Conservation (phyloP, 2,329 filamentous ascomycete genomes). For the Colletotrichum orchidophilum region DNA sequence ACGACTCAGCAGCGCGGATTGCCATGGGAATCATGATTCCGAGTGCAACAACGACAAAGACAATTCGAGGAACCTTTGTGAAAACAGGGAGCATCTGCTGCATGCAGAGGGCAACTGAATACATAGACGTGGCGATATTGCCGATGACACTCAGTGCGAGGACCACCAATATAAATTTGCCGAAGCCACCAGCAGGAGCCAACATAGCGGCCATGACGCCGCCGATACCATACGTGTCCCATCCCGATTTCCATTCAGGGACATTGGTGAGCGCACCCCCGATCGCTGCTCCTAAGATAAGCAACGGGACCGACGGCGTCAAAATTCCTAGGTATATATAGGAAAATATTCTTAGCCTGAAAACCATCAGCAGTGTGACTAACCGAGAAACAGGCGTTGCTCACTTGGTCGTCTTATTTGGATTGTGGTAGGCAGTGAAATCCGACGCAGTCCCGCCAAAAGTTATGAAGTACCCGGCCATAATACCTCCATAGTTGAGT, state of each 20-base stretch:
- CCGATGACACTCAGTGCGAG: slow-evolving; percentile 50
- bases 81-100: slow-evolving; percentile 50
- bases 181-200: slow-evolving; percentile 42
- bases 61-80: slow-evolving; percentile 49
- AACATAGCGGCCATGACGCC: slow-evolving; percentile 45
- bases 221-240: slow-evolving; percentile 43
- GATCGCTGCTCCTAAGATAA: slow-evolving; percentile 52
- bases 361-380: background rate
- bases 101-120: slow-evolving; percentile 49
- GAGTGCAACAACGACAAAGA: slow-evolving; percentile 51
- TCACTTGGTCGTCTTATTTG: slow-evolving; percentile 50
- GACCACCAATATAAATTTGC: slow-evolving; percentile 49
- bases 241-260: slow-evolving; percentile 42
- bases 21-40: slow-evolving; percentile 52
- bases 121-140: slow-evolving; percentile 49
- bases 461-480: slow-evolving; percentile 63
- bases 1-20: slow-evolving; percentile 50
- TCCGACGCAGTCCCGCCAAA: slow-evolving; percentile 66
- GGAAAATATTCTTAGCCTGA: slow-evolving; percentile 50
- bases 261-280: slow-evolving; percentile 44
- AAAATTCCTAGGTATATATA: slow-evolving; percentile 63
- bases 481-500: slow-evolving; percentile 56
- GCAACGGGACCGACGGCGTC: slow-evolving; percentile 40
- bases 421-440: slow-evolving; percentile 65
- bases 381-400: slow-evolving; percentile 18